These are phyloP conservation scores for Clavispora vitiphila DNA, from an alignment of 805 yeast species.

Conservation along the genomic window DNA sequence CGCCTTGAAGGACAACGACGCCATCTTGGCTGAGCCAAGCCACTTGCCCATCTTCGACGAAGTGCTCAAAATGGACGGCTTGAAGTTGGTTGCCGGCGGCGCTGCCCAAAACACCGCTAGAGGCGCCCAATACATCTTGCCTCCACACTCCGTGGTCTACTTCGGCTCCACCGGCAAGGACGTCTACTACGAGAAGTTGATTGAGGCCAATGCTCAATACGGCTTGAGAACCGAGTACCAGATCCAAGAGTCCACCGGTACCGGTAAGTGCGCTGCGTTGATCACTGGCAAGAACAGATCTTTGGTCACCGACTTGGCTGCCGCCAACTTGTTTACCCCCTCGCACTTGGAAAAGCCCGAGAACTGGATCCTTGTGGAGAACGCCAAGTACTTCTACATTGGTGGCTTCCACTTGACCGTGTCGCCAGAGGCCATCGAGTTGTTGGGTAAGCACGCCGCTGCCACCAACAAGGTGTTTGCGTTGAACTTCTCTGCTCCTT, in stretches of 20 bases:
- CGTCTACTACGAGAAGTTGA: slow-evolving; percentile 73
- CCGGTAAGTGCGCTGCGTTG: slow-evolving; percentile 98
- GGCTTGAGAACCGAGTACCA: slow-evolving; percentile 86
- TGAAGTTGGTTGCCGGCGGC: slow-evolving; percentile 90
- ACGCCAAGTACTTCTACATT: slow-evolving; percentile 78
- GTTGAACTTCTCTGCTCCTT: slow-evolving; percentile 93
- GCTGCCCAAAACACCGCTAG: slow-evolving; percentile 99
- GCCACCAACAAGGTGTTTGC: slow-evolving; percentile 70
- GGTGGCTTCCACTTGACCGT: slow-evolving; percentile 99
- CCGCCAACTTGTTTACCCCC: slow-evolving; percentile 95
- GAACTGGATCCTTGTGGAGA: slow-evolving; percentile 83
- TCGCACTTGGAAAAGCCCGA: slow-evolving; percentile 82
- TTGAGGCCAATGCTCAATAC: slow-evolving; percentile 77
- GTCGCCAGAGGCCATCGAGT: slow-evolving; percentile 87
- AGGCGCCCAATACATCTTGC: slow-evolving; percentile 93
- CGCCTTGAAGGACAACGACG: slow-evolving; percentile 84
- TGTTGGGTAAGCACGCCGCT: slow-evolving; percentile 90
- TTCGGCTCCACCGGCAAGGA: slow-evolving; percentile 97
- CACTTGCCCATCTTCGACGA: slow-evolving; percentile 87
- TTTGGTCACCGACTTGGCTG: slow-evolving; percentile 91
- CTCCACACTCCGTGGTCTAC: slow-evolving; percentile 77
- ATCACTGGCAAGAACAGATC: slow-evolving; percentile 87
- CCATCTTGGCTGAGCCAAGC: slow-evolving; percentile 78
- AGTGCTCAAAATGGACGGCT: slow-evolving; percentile 53
- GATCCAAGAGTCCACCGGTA: slow-evolving; percentile 69